Conservation (phyloP, 495 filamentous ascomycete genomes). For the Amniculicola lignicola region DNA sequence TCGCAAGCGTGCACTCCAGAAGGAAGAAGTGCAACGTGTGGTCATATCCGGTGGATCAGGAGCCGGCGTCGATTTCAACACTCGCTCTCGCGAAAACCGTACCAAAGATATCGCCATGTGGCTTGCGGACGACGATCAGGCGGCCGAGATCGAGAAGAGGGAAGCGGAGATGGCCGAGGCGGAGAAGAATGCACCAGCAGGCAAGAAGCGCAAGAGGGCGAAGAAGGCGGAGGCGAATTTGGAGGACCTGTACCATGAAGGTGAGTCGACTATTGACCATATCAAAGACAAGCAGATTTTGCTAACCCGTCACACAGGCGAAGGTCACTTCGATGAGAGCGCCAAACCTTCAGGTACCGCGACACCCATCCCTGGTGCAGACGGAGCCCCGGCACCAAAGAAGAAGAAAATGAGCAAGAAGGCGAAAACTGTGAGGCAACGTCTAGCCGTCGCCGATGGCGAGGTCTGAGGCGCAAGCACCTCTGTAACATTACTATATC, state of each 20-base stretch:
- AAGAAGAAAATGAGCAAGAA: slow-evolving; percentile 68
- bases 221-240: slow-evolving; percentile 62
- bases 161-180: slow-evolving; percentile 73
- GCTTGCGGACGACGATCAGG: slow-evolving; percentile 94
- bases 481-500: not conserved
- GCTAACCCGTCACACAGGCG: slow-evolving; percentile 54
- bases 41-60: slow-evolving; percentile 90
- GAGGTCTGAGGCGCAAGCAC: slow-evolving; percentile 31
- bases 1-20: slow-evolving; percentile 93
- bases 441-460: slow-evolving; percentile 82
- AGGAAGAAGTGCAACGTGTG: slow-evolving; percentile 98
- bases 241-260: slow-evolving; percentile 98
- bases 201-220: slow-evolving; percentile 62
- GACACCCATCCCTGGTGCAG: slow-evolving; percentile 57
- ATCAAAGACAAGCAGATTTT: slow-evolving; percentile 12
- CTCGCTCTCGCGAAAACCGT: slow-evolving; percentile 80
- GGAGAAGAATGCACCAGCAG: slow-evolving; percentile 50
- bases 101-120: slow-evolving; percentile 96
- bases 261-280: slow-evolving; percentile 51
- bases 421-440: slow-evolving; percentile 86
- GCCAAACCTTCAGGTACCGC: slow-evolving; percentile 79
- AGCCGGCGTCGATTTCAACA: slow-evolving; percentile 88
- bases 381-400: slow-evolving; percentile 50
- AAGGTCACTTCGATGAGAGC: slow-evolving; percentile 83
- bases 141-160: slow-evolving; percentile 82